Evolutionary conservation across 257 asterid species (phyloP), one percentile per base, ranked within the genome.

Genomic region (Ligustrum vulgare): DNA sequence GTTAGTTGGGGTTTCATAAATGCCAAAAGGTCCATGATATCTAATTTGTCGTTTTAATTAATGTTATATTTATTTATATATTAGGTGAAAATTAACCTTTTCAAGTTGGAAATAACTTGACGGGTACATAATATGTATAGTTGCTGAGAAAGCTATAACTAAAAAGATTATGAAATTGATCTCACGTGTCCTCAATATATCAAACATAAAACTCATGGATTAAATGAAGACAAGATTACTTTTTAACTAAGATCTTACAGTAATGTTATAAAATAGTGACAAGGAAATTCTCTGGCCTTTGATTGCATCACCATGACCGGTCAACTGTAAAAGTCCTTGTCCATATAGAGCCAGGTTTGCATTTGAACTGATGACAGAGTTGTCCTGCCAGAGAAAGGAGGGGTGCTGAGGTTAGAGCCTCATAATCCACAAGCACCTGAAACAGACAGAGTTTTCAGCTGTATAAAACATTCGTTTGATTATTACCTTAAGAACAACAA

Each of bases 291-390:
- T 84, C 83, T 94, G 98, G 85, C 97, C 89, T 88, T 84, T 92
- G 84, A 94, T 89, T 70, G 97, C 89, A 89, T 94, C 97, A 79
- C 97, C 98, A 69, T 84, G 84, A 77, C 97, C 98, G 58, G 93
- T 90, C 82, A 94, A 85, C 79, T 81, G 78, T 33, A 94, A 85
- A 73, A 83, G 93, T 73, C 98, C 98, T 81, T 90, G 98, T 72
- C 98, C 98, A 84, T 84, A 92, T 28, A 92, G 84, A 80, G 83
- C 98, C 86, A 94, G 83, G 76, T 94, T 88, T 71, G 97, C 92
- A 88, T 94, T 94, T 84, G 98, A 94, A 86, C 88, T 84, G 67
- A 94, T 90, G 80, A 90, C 86, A 72, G 98, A 94, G 83, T 84
- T 80, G 80, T 91, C 97, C 98, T 94, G 91, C 82, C 76, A 74